Conservation (phyloP, 1,284 basidiomycete species). For the Athelia psychrophila region DNA sequence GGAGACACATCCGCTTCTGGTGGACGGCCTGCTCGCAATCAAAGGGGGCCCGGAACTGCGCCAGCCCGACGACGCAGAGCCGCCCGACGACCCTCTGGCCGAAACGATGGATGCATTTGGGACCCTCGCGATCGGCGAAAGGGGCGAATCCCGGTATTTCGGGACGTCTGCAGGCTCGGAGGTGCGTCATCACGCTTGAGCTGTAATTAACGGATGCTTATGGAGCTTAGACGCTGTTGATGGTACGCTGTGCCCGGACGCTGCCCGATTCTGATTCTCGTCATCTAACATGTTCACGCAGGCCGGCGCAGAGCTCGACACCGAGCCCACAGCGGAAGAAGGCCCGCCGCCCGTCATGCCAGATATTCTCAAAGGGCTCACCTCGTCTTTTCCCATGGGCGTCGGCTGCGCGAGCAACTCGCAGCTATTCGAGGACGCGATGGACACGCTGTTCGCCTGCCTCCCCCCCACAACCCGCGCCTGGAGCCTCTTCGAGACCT, state of each 20-base stretch:
- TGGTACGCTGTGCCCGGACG: too few species aligned
- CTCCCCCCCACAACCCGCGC: conserved; percentile 56
- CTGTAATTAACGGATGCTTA: too few species aligned
- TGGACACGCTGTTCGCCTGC: conserved; percentile 42
- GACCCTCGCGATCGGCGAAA: conserved; percentile 58
- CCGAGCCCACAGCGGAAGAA: conserved; percentile 29
- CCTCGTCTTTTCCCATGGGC: conserved; percentile 45
- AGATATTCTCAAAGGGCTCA: conserved; percentile 24
- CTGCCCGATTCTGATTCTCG: not conserved
- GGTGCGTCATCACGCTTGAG: too few species aligned
- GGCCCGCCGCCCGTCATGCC: conserved; percentile 13
- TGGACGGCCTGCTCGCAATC: conserved; percentile 56
- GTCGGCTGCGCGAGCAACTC: conserved; percentile 28
- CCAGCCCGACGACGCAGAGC: conserved; percentile 25
- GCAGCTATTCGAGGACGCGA: conserved; percentile 25
- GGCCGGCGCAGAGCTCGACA: conserved; percentile 35
- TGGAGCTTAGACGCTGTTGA: too few species aligned
- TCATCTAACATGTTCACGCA: conserved; percentile 41
- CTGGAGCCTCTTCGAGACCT: conserved; percentile 65
- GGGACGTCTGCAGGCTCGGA: conserved; percentile 64
- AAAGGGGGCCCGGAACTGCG: conserved; percentile 43
- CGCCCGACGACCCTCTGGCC: conserved; percentile 16
- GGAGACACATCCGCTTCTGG: conserved; percentile 62
- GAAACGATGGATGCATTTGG: conserved; percentile 46
- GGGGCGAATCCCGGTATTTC: conserved; percentile 58